Base-by-base conservation (phyloP, 208 protist genomes). In the Acanthamoeba triangularis region DNA sequence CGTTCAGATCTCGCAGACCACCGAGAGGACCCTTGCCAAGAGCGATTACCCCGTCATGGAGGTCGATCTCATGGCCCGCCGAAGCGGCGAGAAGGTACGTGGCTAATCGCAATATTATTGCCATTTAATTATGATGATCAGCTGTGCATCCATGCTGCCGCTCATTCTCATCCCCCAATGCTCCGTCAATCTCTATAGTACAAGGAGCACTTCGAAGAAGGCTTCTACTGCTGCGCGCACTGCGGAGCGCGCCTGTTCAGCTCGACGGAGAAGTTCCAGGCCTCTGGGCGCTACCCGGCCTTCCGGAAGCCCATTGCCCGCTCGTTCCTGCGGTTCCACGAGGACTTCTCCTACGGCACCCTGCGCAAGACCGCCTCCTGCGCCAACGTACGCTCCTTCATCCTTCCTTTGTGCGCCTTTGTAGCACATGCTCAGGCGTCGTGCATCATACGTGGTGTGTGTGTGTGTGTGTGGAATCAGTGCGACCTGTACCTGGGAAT, bases 141-240 rank as follows among this genome's bases (percentile, higher is more conserved):
- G 54, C 54, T 23, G 20, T 59, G 54, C 20, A 23, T 14, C 54
- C 7, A 20, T 23, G 11, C 16, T 56, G 52, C 16, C 6, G 25
- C 23, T 28, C 28, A 30, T 37, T 74, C 65, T 74, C 65, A 37
- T 8, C 33, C 30, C 23, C 41, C n/a, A 11, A 7, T 23, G 72
- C 33, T 41, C 7, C 14, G 61, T 6, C 25, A 25, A 67, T 23
- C 61, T 23, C 61, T 72, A 23, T 35, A 88, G 80, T 63, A 65
- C 80, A 88, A 88, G 33, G 80, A 88, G 25, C 41, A 88, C n/a
- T 88, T 63, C 5, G 80, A 88, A 2, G 80, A 88, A 49, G 80
- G 80, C 20, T 88, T 88, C 49, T 88, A 88, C 49, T 88, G 80
- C 80, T 88, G 80, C n/a, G 80, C 80, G n/a, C 80, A 88, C 49